Evolutionary conservation across 306 rosid species (phyloP), one percentile per base, ranked within the genome.

Genomic region (Hippophae rhamnoides): DNA sequence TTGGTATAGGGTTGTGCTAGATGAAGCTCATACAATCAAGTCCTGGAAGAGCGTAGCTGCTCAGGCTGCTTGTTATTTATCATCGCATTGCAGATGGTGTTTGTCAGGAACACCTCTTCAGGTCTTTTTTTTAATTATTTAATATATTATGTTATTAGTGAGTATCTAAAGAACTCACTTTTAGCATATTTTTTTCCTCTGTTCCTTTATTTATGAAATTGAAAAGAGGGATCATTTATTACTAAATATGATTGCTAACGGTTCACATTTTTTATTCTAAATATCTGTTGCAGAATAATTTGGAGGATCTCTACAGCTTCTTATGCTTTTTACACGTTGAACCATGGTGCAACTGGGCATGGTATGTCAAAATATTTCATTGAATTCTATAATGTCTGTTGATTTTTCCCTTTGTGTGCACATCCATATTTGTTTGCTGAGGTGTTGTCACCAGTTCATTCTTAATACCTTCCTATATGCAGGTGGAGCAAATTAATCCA

Each of bases 71-170:
- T 80, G 76, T 67, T 14, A 86, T 27, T 60, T 89, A 74, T 74
- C 95, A 53, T 84, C 95, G 1, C 76, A 73, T 72, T 86, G 95
- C 75, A 82, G 97, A 51, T 89, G 97, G 97, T 89, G 97, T 78
- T 71, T 89, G 23, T 86, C 97, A 47, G 97, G 97, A 82, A 89
- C 95, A 5, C 93, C 97, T 6, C 74, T 89, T 72, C 97, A 89
- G 97, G 95, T 86, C 54, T 59, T 61, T 55, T 55, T 66, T 61
- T 64, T 60, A 44, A 5, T 41, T 5, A 13, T 52, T 43, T 59
- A 7, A 31, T 51, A 7, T 10, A 58, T 43, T 12, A 14, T 13
- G 40, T 1, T 49, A 66, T 8, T 47, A 13, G 26, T 57, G 10
- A 43, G 47, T 47, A 45, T 49, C 8, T n/a, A 46, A 47, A 41